Conservation (phyloP, 2,329 filamentous ascomycete species). For the Dryadomyces sulphureus region DNA sequence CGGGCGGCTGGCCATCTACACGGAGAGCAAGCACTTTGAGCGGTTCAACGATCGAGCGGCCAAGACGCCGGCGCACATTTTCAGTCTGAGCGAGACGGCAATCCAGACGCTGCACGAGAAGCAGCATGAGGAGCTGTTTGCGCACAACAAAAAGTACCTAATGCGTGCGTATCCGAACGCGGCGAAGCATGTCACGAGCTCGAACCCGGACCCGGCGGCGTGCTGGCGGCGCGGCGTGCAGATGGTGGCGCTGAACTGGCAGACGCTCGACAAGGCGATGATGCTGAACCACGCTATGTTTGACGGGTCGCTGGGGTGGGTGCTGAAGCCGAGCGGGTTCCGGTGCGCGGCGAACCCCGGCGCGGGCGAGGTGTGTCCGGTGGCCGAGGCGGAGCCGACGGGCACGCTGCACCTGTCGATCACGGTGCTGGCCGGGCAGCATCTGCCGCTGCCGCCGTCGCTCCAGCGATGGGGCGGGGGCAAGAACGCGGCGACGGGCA, state of each 20-base stretch:
- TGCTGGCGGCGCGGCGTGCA: constrained; percentile 93
- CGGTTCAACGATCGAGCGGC: constrained; percentile 51
- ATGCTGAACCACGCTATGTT: constrained; percentile 99
- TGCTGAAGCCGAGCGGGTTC: constrained; percentile 69
- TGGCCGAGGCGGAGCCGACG: constrained; percentile 30
- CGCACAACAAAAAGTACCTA: constrained; percentile 74
- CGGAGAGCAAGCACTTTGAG: constrained; percentile 68
- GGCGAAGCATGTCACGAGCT: constrained; percentile 57
- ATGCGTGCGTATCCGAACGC: constrained; percentile 86
- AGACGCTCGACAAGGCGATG: constrained; percentile 84
- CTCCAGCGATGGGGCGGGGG: constrained; percentile 8
- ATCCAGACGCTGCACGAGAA: constrained; percentile 47
- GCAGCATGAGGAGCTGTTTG: constrained; percentile 60
- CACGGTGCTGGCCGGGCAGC: constrained; percentile 61
- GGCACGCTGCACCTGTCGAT: constrained; percentile 51
- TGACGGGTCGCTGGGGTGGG: constrained; percentile 68
- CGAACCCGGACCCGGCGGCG: constrained; percentile 84
- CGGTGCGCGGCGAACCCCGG: constrained; percentile 18
- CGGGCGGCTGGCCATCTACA: constrained; percentile 68
- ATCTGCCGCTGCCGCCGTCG: constrained; percentile 45
- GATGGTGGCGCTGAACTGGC: constrained; percentile 98
- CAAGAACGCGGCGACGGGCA: constrained; percentile 9
- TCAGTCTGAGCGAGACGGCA: constrained; percentile 73
- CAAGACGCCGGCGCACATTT: constrained; percentile 53
- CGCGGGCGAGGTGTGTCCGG: constrained; percentile 14